These are phyloP conservation scores for Sarocladiaceae sp. DNA, from an alignment of 2,329 filamentous ascomycete genomes.

Conservation along the genomic window DNA sequence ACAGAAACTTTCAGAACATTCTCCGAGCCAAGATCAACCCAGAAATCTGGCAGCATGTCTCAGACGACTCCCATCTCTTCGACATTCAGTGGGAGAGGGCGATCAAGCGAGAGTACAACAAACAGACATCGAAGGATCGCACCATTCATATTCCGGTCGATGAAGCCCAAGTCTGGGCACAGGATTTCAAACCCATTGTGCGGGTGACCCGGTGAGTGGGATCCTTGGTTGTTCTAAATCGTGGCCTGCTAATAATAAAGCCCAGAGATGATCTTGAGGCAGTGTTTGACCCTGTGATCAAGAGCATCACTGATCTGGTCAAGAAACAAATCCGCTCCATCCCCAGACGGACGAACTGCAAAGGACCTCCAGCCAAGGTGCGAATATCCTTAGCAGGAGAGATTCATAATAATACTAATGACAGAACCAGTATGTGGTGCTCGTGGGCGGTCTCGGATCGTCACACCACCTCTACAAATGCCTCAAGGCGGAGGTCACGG, in stretches of 20 bases:
- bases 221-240: neutral
- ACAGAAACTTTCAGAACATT: neutral
- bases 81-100: constrained; percentile 1
- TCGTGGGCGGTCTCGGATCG: neutral
- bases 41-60: neutral
- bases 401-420: neutral
- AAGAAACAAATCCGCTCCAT: neutral
- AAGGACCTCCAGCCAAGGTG: neutral
- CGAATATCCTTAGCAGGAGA: no score
- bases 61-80: neutral
- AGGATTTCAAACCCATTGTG: neutral
- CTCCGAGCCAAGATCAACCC: constrained; percentile 12
- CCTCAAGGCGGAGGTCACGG: neutral
- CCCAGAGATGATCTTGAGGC: neutral
- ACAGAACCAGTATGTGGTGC: neutral
- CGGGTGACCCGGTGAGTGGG: neutral
- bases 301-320: neutral
- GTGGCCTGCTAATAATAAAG: neutral
- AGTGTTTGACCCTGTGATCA: constrained; percentile 3
- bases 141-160: neutral
- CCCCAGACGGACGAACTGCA: neutral
- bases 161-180: neutral
- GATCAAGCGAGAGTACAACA: neutral
- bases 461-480: constrained; percentile 3
- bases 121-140: neutral